These are phyloP conservation scores for Prosopis cineraria DNA, from an alignment of 306 rosid species.

Conservation along the genomic window DNA sequence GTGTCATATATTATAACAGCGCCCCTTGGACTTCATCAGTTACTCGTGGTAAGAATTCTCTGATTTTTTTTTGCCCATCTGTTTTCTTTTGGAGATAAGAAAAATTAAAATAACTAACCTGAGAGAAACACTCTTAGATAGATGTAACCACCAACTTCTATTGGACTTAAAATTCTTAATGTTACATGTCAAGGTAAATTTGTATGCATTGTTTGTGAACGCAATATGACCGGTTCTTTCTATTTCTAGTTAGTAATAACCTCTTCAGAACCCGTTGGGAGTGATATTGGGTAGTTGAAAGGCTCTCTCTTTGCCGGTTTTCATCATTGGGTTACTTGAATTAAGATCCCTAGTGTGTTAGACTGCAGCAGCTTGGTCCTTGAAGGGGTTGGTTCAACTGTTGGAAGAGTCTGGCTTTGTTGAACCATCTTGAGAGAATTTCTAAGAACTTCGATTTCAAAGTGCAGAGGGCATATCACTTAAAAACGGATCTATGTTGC, in stretches of 20 bases:
- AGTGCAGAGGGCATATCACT: background rate
- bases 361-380: background rate
- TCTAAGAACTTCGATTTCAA: background rate
- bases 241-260: background rate
- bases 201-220: background rate
- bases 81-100: too few relatives aligned
- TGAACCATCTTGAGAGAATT: background rate
- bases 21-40: constrained; percentile 85
- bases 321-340: constrained; percentile 1
- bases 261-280: constrained; percentile 5
- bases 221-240: background rate
- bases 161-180: constrained; percentile 3
- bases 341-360: constrained; percentile 5
- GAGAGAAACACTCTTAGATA: constrained; percentile 6
- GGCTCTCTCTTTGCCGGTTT: constrained; percentile 11
- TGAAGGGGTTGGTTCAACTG: constrained; percentile 7
- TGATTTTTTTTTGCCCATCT: background rate
- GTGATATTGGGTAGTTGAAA: constrained; percentile 6
- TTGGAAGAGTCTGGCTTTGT: background rate
- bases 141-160: background rate
- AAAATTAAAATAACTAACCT: background rate
- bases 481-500: background rate
- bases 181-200: background rate
- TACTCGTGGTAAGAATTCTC: constrained; percentile 71
- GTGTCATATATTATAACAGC: constrained; percentile 76